These are phyloP conservation scores for Phytophthora pinifolia DNA, from an alignment of 352 stramenopile genomes.

Conservation along the genomic window DNA sequence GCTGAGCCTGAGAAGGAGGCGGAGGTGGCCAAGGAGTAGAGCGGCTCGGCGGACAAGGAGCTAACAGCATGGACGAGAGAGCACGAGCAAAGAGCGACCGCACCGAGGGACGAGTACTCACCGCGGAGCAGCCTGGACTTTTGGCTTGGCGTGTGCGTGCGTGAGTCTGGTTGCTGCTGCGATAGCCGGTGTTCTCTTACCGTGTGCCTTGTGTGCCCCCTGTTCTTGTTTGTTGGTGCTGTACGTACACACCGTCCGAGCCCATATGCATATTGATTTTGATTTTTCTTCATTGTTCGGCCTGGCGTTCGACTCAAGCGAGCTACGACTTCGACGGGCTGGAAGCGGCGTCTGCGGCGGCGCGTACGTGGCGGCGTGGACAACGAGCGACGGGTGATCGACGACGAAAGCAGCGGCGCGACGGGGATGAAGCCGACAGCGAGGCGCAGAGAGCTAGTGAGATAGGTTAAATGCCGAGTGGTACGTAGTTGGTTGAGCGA, in stretches of 20 bases:
- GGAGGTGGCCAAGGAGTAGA: slow-evolving; percentile 14
- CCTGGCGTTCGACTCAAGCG: slow-evolving; percentile 21
- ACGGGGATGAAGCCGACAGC: slow-evolving; percentile 1
- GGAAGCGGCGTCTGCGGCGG: slow-evolving; percentile 9
- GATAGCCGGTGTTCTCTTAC: slow-evolving; percentile 40
- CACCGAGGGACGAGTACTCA: slow-evolving; percentile 23
- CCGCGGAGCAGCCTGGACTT: slow-evolving; percentile 24
- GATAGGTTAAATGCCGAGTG: neutral
- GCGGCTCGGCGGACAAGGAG: slow-evolving; percentile 14
- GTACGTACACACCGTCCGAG: slow-evolving; percentile 29
- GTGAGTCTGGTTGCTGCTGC: slow-evolving; percentile 43
- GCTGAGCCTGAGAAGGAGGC: slow-evolving; percentile 12
- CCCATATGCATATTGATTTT: slow-evolving; percentile 39
- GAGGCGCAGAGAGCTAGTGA: slow-evolving; percentile 6
- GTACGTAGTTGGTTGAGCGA: slow-evolving; percentile 26
- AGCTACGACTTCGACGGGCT: slow-evolving; percentile 5
- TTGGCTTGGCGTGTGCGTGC: slow-evolving; percentile 28
- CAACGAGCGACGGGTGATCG: slow-evolving; percentile 14
- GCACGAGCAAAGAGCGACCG: slow-evolving; percentile 19
- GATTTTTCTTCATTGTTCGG: slow-evolving; percentile 39
- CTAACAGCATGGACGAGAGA: slow-evolving; percentile 15
- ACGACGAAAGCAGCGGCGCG: slow-evolving; percentile 21
- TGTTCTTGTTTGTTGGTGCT: slow-evolving; percentile 45
- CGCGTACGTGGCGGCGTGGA: slow-evolving; percentile 10
- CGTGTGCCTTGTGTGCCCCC: slow-evolving; percentile 36